phyloP scores from a whole-genome alignment of 352 stramenopile species.

The Phytophthora ramorum region DNA sequence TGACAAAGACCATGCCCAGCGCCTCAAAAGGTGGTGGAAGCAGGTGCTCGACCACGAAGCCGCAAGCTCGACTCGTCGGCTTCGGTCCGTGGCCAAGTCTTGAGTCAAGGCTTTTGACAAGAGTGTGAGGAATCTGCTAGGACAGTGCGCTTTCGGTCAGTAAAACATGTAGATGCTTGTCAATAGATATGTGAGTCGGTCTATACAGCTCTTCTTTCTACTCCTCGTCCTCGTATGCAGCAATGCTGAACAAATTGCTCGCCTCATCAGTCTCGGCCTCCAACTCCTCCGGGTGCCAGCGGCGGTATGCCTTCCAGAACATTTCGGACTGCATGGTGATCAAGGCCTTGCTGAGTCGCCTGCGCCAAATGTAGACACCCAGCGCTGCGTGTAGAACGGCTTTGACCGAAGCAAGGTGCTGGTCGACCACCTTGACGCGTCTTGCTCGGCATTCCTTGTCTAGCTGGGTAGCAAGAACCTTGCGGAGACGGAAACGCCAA shows the following conservation, averaged over 20 bases:
- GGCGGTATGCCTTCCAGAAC: slow-evolving; percentile 33
- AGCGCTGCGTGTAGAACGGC: slow-evolving; percentile 6
- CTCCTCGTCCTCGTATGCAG: slow-evolving; percentile 17
- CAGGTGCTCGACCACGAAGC: background rate
- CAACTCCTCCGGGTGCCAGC: slow-evolving; percentile 22
- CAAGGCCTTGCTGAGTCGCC: slow-evolving; percentile 11
- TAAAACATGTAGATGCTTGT: background rate
- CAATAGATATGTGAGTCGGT: background rate
- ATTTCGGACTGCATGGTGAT: slow-evolving; percentile 6
- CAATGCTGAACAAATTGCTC: slow-evolving; percentile 18
- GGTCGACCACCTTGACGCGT: background rate
- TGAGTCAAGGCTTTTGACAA: too few species aligned
- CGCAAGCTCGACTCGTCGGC: background rate
- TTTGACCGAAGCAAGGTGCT: slow-evolving; percentile 12
- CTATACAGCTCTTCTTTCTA: background rate
- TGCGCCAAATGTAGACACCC: slow-evolving; percentile 16
- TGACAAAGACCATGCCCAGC: slow-evolving; percentile 3
- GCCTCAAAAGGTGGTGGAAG: slow-evolving; percentile 7
- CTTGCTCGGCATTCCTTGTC: background rate
- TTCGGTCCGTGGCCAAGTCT: background rate
- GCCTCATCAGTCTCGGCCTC: slow-evolving; percentile 18
- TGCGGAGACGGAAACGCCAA: slow-evolving; percentile 25
- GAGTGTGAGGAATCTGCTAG: too few species aligned
- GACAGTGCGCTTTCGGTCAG: too few species aligned
- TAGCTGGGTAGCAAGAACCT: slow-evolving; percentile 11